A percentile compares a stretch with the other conserved stretches of the same genome.
Evolutionary conservation across 2,329 filamentous ascomycete genomes (phyloP).

Genomic region (Cercospora brassicicola): DNA sequence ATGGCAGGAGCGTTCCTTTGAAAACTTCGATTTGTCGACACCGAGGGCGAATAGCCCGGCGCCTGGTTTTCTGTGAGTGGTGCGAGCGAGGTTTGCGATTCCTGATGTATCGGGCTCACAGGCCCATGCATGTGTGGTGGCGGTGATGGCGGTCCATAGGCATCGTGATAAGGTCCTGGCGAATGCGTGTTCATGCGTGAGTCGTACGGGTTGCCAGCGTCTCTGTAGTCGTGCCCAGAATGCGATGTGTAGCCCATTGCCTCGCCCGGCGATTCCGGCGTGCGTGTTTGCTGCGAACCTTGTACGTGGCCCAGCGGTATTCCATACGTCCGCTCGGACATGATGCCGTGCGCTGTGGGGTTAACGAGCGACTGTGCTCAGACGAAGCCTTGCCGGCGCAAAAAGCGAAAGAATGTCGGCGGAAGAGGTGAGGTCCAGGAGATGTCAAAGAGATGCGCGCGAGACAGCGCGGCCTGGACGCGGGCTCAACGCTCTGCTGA

Average conservation of each 20-base stretch:
- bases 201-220: constrained; percentile 35
- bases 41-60: constrained; percentile 16
- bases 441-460: background rate
- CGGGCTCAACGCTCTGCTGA: constrained; percentile 2
- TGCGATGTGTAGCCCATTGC: constrained; percentile 12
- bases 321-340: constrained; percentile 29
- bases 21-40: constrained; percentile 21
- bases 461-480: background rate
- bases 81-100: constrained; percentile 32
- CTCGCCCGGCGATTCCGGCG: constrained; percentile 17
- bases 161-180: constrained; percentile 23
- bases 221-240: constrained; percentile 30
- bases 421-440: background rate
- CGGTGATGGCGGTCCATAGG: constrained; percentile 20
- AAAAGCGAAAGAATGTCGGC: background rate
- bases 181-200: constrained; percentile 24
- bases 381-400: background rate
- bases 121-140: constrained; percentile 16
- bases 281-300: constrained; percentile 15
- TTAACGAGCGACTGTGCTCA: constrained; percentile 1
- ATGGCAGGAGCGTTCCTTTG: constrained; percentile 13
- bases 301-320: constrained; percentile 26
- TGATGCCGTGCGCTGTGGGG: constrained; percentile 6
- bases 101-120: constrained; percentile 22
- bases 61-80: constrained; percentile 28